Percentiles rank a stretch among this genome's conserved stretches.
Evolutionary conservation across 257 asterid genomes (phyloP).

Genomic region (Voacanga thouarsii): DNA sequence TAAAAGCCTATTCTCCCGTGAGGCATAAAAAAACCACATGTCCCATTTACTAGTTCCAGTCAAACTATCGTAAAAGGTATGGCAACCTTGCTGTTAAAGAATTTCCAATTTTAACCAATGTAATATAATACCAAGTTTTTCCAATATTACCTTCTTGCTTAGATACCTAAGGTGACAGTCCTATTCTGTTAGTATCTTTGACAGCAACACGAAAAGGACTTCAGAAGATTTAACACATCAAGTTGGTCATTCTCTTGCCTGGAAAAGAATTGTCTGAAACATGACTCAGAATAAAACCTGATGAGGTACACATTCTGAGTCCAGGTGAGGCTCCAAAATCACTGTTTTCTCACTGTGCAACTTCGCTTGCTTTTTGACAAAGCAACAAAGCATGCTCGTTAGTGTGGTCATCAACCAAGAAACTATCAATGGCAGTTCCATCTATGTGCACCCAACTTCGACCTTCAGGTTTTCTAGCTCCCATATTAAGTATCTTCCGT

Average conservation of each 20-base stretch:
- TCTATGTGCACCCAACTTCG: conserved; percentile 67
- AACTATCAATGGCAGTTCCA: conserved; percentile 36
- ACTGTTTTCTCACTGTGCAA: not conserved
- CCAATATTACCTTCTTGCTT: not conserved
- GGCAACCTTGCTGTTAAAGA: not conserved
- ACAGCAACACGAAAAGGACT: too few relatives aligned
- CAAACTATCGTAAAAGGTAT: not conserved
- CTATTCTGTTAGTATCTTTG: not conserved
- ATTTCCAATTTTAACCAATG: not conserved
- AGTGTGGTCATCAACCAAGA: conserved; percentile 49
- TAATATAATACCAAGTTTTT: not conserved
- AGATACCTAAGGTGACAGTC: not conserved
- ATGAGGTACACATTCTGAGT: not conserved
- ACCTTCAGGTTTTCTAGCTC: conserved; percentile 59
- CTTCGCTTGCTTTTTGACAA: conserved; percentile 24
- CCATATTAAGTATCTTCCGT: conserved; percentile 43
- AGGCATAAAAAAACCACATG: not conserved
- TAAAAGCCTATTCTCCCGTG: not conserved
- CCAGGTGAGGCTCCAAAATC: not conserved
- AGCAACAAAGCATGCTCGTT: conserved; percentile 33
- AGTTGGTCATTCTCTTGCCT: not conserved
- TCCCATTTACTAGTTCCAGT: not conserved
- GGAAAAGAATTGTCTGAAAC: not conserved
- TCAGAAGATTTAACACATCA: not conserved
- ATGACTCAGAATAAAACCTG: not conserved